Base-by-base conservation (phyloP, 2,329 filamentous ascomycete genomes). In the Penicillium sp. region DNA sequence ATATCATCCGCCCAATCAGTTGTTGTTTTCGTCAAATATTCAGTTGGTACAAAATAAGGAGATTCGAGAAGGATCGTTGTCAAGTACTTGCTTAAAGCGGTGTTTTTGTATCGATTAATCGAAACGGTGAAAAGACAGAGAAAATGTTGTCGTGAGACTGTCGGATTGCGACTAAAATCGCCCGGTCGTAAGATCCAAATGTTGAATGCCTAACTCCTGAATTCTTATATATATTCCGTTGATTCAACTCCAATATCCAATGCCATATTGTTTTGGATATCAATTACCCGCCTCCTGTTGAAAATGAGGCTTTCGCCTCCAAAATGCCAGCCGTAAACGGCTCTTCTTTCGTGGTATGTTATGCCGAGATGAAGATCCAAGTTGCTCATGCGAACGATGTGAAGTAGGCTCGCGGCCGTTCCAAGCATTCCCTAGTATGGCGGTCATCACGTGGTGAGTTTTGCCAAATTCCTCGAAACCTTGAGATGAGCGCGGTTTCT, bases 251-350 rank as follows among this genome's bases (percentile, higher is more conserved):
- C n/a, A n/a, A n/a, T n/a, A n/a, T n/a, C n/a, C n/a, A n/a, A n/a
- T n/a, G n/a, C n/a, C 42, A 43, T 7, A 24, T 21, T 45, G 18
- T 47, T 21, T 5, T 18, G n/a, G 14, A 46, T 52, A 52, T 23
- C 16, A 40, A 45, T 52, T 46, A 35, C 43, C 50, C 8, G 50
- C 24, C 38, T 68, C 65, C 51, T 68, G 62, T 28, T 57, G 60
- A 58, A 62, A 63, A 52, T 71, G 65, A 23, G 63, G 62, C 53
- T 68, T 68, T 6, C 72, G 71, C 53, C 70, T 71, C 73, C 73
- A 75, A 47, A 75, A 75, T 30, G 73, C 73, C 54, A 75, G 63
- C 40, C 73, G 69, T 45, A 75, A 64, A 14, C 73, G 69, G 55
- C 73, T 75, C 47, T 68, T 65, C 18, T 74, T 74, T 14, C 68